Evolutionary conservation across 345 rosid genomes (phyloP).

Genomic region (Toxicodendron radicans): DNA sequence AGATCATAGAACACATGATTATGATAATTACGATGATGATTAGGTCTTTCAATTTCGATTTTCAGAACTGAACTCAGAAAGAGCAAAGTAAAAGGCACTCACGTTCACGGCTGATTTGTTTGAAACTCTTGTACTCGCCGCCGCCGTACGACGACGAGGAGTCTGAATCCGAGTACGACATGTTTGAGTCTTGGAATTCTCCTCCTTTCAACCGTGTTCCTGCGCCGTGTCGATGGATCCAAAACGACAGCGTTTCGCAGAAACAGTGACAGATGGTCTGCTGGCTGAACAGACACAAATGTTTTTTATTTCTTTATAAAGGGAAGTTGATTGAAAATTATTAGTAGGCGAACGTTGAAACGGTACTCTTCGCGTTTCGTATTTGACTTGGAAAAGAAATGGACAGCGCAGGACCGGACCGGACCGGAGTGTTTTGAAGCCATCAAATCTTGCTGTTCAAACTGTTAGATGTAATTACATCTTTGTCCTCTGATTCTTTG

Average conservation of each 20-base stretch:
- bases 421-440: not conserved
- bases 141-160: slow-evolving; percentile 73
- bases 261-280: slow-evolving; percentile 10
- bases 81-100: slow-evolving; percentile 26
- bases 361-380: slow-evolving; percentile 33
- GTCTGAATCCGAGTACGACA: slow-evolving; percentile 96
- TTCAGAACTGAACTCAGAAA: not conserved
- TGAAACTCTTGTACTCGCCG: slow-evolving; percentile 74
- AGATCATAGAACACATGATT: slow-evolving; percentile 2
- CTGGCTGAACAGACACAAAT: slow-evolving; percentile 2
- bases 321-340: slow-evolving; percentile 2
- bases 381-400: not conserved
- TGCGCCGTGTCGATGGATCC: slow-evolving; percentile 40
- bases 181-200: slow-evolving; percentile 31
- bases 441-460: no score
- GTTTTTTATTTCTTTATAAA: not conserved
- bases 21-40: not conserved
- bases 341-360: slow-evolving; percentile 16
- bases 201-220: not conserved
- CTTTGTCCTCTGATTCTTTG: not conserved
- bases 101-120: slow-evolving; percentile 94
- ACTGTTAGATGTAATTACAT: not conserved
- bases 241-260: slow-evolving; percentile 18
- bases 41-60: not conserved
- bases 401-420: not conserved